Evolutionary conservation across 2,329 filamentous ascomycete genomes (phyloP).

Genomic region (Fusarium nurragi): DNA sequence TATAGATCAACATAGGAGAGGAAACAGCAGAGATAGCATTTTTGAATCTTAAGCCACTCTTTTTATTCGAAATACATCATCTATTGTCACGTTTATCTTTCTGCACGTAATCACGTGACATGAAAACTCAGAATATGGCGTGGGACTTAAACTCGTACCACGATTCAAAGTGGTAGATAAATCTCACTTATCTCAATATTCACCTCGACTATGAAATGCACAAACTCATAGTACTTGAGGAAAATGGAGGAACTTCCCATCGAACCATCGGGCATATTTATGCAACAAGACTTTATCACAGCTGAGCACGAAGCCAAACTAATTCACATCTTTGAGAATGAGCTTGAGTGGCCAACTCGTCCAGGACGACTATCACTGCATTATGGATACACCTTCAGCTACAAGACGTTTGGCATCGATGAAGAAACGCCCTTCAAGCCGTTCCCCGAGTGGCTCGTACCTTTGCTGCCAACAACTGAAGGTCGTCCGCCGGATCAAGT

Average conservation of each 20-base stretch:
- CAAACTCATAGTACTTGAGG: not conserved
- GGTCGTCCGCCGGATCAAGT: conserved; percentile 63
- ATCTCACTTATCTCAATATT: not conserved
- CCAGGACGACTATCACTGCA: conserved; percentile 60
- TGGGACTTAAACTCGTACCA: conserved; percentile 15
- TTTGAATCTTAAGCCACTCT: no score
- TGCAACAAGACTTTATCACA: conserved; percentile 59
- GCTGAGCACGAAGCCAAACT: conserved; percentile 56
- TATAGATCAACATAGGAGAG: no score
- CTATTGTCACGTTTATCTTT: no score
- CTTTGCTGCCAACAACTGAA: conserved; percentile 58
- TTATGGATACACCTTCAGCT: conserved; percentile 67
- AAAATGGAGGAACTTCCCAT: conserved; percentile 43
- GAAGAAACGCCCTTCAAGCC: conserved; percentile 58
- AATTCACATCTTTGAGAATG: conserved; percentile 53
- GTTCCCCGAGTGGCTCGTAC: conserved; percentile 61
- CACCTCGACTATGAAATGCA: not conserved
- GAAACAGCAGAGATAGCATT: no score
- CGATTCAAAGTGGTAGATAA: no score
- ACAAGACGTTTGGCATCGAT: conserved; percentile 66
- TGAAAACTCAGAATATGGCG: conserved; percentile 14
- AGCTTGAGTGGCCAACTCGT: conserved; percentile 58
- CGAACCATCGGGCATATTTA: conserved; percentile 52
- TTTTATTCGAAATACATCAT: no score
- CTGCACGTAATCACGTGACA: conserved; percentile 11